Base-by-base conservation (phyloP, 1,139 yeast genomes). In the Geotrichum restrictum region DNA sequence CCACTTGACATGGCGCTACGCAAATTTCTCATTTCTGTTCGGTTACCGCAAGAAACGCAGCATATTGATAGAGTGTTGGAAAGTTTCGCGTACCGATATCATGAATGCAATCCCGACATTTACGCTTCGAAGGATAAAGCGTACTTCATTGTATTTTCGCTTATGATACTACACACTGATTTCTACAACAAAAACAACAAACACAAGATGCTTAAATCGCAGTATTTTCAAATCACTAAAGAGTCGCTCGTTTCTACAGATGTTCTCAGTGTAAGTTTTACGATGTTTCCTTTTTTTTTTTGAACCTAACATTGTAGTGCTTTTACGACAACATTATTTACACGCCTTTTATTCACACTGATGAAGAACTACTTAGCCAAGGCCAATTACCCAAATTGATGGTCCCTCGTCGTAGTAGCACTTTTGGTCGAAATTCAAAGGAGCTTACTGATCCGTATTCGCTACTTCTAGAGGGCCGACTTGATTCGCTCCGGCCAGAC, bases 81-180 rank as follows among this genome's bases (percentile, higher is more conserved):
- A 49, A 74, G 76, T 22, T 82, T 83, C 66, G 76, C 84, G 6
- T 64, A 64, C 31, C 71, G 77, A 18, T 83, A 74, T 61, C 69
- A 71, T 51, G 65, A 68, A 47, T 71, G 74, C 52, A 76, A 78
- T 56, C 70, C 71, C 0, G 62, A 62, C 5, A 54, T 73, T 5
- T 76, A 71, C 40, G 51, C 62, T 51, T 67, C 71, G 18, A 71
- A 72, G 4, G 88, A 82, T 54, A 74, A 71, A 13, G 74, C 82
- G 1, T 81, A 82, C 60, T 76, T 81, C 48, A 63, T 82, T 10
- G 74, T 80, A 0, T 84, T 80, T 61, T 80, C 87, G 1, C 65
- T 84, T 40, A 73, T 84, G 51, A 80, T 84, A 74, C 69, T 84
- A 29, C 89, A 84, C 62, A 84, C 91, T 0, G 89, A 83, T 62